Base-by-base conservation (phyloP, 1,284 basidiomycete species). In the Tilletia setariae region DNA sequence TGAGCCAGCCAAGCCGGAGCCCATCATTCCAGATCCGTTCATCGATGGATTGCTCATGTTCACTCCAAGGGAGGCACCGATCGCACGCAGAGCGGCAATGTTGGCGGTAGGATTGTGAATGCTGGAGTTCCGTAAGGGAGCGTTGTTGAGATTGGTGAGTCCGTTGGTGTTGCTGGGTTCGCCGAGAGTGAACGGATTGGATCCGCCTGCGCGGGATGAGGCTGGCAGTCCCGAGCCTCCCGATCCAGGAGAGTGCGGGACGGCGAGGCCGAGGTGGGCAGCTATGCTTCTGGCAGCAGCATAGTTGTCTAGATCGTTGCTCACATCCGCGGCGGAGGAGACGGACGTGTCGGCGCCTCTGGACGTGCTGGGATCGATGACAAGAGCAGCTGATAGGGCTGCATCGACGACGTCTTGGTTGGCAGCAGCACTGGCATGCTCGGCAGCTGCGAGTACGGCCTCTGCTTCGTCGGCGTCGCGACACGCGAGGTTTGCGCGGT, bases 341-440 rank as follows among this genome's bases (percentile, higher is more conserved):
- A 30, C 53, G 16, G 53, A 59, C 8, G 16, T 23, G 28, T 59
- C 53, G 23, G 23, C 53, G 47, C 47, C 47, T 19, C 53, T 21
- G 4, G 53, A 23, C 25, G 53, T 59, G 7, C 53, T 19, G 6
- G 53, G 53, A 4, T 59, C 53, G 16, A 59, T 59, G 53, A 30
- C n/a, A 13, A 59, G 53, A 19, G 53, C 53, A 30, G 53, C 53
- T 15, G 53, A 59, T 13, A 59, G 53, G 9, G 53, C 53, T 9
- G 53, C 53, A 30, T 59, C 53, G 53, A 59, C 23, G 53, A 59
- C 53, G 25, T 59, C 53, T 30, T 59, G 53, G 25, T 59, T 59
- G 25, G 53, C 53, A 25, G 28, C 16, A 8, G 53, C n/a, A 25
- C 53, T 59, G 16, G 53, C 53, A 59, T 23, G 9, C 25, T 59